Percentiles rank a stretch among this genome's conserved stretches.
These are phyloP conservation scores for Pichia sp. DNA, from an alignment of 1,139 yeast genomes.

Conservation along the genomic window DNA sequence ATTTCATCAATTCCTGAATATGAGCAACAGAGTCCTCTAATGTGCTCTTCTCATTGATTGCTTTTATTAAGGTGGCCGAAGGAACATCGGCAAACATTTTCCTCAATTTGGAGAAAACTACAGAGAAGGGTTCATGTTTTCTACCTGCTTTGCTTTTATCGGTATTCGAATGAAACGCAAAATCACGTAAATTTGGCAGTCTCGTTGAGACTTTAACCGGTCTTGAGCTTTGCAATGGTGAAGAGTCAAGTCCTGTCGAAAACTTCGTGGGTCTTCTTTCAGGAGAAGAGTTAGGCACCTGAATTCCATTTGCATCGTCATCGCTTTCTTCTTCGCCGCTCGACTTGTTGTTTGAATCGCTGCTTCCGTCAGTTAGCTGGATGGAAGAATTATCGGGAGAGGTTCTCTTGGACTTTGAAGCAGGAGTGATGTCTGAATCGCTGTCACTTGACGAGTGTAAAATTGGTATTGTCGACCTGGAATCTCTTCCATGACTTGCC, in stretches of 20 bases:
- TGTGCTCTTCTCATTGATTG: slow-evolving; percentile 52
- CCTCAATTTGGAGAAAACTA: slow-evolving; percentile 24
- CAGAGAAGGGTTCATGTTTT: not conserved
- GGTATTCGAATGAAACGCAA: slow-evolving; percentile 1
- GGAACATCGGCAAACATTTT: slow-evolving; percentile 38
- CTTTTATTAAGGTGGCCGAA: slow-evolving; percentile 48
- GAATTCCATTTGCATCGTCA: slow-evolving; percentile 23
- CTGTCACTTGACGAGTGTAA: too few relatives aligned
- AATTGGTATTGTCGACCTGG: too few relatives aligned
- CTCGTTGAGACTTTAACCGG: slow-evolving; percentile 10
- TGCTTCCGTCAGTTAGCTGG: too few relatives aligned
- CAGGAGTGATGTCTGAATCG: too few relatives aligned
- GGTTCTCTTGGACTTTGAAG: too few relatives aligned
- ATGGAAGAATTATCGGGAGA: too few relatives aligned
- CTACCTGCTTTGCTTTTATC: not conserved
- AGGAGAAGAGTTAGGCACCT: slow-evolving; percentile 42
- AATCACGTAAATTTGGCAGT: slow-evolving; percentile 9
- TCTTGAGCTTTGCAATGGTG: slow-evolving; percentile 9
- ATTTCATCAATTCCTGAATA: slow-evolving; percentile 24
- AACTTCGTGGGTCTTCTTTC: slow-evolving; percentile 4
- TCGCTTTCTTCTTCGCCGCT: not conserved
- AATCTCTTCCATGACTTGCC: too few relatives aligned
- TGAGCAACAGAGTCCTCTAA: slow-evolving; percentile 46
- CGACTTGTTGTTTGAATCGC: too few relatives aligned
- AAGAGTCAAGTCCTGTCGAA: slow-evolving; percentile 17